Base-by-base conservation (phyloP, 176 grass and related monocot species). In the Tillandsia leiboldiana region DNA sequence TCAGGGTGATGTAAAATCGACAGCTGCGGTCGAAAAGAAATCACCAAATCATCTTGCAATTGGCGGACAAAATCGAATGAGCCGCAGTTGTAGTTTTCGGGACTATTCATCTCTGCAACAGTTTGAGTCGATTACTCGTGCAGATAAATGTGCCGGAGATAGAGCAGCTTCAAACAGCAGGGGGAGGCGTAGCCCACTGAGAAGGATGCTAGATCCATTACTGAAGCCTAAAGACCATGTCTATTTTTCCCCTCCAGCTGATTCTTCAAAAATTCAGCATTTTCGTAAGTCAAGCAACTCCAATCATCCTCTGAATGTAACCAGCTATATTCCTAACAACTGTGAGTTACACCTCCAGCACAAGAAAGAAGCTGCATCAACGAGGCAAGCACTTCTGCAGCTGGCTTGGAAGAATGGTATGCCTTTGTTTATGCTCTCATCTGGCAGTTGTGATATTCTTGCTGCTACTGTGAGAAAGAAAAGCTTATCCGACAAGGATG, bases 351-450 rank as follows among this genome's bases (percentile, higher is more conserved):
- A 80, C 72, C 68, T 75, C 51, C 78, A 70, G 51, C 77, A 82
- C 73, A 79, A 83, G 29, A 81, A 74, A 27, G 80, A 85, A 69
- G 68, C 75, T 24, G 9, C 62, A 79, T 68, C 54, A 71, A 86
- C 76, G 48, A 90, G 75, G 71, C 90, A 94, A 64, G 90, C 95
- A 7, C 78, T 99, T 75, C 75, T 99, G 9, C 95, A 90, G 71
- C 67, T 99, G 64, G 80, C 90, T 76, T 94, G 90, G 84, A 94
- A 88, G 49, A 86, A 85, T 53, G 95, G 90, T 10, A 29, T 90
- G 53, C 90, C 95, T 73, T 76, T 99, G 64, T 94, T 94, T 70
- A 88, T 99, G 87, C 78, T 99, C 69, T 91, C 95, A 22, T 94
- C 79, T 51, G 80, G 79, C 48, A 83, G 92, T 64, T 83, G 76